phyloP scores from a whole-genome alignment of 2,329 filamentous ascomycete genomes.

The Epichloe glyceriae region DNA sequence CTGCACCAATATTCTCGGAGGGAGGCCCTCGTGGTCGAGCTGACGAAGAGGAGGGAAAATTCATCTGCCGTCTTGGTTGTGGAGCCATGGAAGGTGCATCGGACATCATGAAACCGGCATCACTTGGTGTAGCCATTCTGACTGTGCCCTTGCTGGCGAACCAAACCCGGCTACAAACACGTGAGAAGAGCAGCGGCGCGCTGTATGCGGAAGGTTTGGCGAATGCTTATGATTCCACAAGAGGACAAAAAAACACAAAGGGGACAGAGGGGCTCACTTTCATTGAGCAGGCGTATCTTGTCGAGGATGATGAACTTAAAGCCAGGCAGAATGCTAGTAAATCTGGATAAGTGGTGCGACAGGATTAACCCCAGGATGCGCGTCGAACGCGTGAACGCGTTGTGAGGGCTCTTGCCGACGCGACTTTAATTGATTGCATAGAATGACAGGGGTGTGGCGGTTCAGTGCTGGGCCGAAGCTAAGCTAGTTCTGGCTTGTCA shows the following conservation, averaged over 20 bases:
- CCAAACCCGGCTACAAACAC: background rate
- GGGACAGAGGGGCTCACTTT: background rate
- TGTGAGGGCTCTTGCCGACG: slow-evolving; percentile 16
- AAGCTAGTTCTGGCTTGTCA: no score
- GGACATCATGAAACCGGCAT: slow-evolving; percentile 44
- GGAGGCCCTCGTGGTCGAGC: slow-evolving; percentile 44
- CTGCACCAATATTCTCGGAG: slow-evolving; percentile 46
- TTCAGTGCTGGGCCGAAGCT: no score
- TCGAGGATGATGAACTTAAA: background rate
- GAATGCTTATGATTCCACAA: background rate
- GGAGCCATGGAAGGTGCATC: slow-evolving; percentile 34
- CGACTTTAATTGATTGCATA: slow-evolving; percentile 29
- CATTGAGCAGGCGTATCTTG: background rate
- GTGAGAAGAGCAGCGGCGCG: background rate
- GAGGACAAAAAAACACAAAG: background rate
- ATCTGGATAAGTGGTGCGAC: background rate
- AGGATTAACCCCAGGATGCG: background rate
- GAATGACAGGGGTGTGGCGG: background rate
- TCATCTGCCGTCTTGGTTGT: slow-evolving; percentile 29
- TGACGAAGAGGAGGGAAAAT: slow-evolving; percentile 37
- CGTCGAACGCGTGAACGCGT: slow-evolving; percentile 14
- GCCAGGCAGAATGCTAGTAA: background rate
- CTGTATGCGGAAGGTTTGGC: background rate
- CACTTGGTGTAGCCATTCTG: slow-evolving; percentile 40
- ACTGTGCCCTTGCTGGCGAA: background rate